These are phyloP conservation scores for Geranium rotundifolium DNA, from an alignment of 345 rosid species.

Conservation along the genomic window DNA sequence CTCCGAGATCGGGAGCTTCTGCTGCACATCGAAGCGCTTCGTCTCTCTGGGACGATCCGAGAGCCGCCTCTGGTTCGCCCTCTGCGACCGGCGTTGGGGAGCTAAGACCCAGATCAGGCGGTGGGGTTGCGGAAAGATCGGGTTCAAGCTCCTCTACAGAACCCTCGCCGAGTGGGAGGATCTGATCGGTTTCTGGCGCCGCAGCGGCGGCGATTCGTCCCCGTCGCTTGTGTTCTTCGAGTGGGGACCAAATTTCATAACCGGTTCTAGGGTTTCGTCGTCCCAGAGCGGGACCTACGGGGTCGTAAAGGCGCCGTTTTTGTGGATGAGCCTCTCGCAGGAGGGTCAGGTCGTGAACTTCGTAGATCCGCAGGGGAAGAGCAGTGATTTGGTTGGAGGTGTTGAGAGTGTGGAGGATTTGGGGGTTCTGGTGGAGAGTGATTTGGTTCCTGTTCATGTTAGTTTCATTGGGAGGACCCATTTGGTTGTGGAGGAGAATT, in stretches of 20 bases:
- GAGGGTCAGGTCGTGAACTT: constrained; percentile 44
- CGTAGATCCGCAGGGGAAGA: constrained; percentile 40
- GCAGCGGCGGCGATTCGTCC: constrained; percentile 38
- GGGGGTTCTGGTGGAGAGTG: constrained; percentile 19
- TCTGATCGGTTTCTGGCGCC: constrained; percentile 91
- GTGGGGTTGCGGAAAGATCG: constrained; percentile 62
- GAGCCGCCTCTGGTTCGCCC: constrained; percentile 54
- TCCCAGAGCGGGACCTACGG: constrained; percentile 27
- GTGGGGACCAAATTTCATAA: constrained; percentile 67
- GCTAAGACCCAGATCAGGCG: constrained; percentile 51
- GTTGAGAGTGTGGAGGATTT: constrained; percentile 12
- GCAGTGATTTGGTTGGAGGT: constrained; percentile 13
- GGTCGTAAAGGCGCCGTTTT: constrained; percentile 52
- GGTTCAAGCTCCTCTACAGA: constrained; percentile 50
- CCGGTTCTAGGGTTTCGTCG: constrained; percentile 54
- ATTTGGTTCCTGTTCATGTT: constrained; percentile 52
- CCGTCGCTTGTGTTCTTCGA: constrained; percentile 67
- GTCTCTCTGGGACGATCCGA: constrained; percentile 45
- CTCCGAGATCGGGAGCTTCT: constrained; percentile 51
- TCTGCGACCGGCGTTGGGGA: constrained; percentile 80
- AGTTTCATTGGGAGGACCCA: constrained; percentile 57
- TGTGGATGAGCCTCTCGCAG: constrained; percentile 43
- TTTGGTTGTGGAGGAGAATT: constrained; percentile 59
- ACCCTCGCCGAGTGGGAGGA: constrained; percentile 52
- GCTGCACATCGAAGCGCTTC: constrained; percentile 70